Evolutionary conservation across 2,329 filamentous ascomycete genomes (phyloP), one percentile per base, ranked within the genome.

Genomic region (Knufia petricola): DNA sequence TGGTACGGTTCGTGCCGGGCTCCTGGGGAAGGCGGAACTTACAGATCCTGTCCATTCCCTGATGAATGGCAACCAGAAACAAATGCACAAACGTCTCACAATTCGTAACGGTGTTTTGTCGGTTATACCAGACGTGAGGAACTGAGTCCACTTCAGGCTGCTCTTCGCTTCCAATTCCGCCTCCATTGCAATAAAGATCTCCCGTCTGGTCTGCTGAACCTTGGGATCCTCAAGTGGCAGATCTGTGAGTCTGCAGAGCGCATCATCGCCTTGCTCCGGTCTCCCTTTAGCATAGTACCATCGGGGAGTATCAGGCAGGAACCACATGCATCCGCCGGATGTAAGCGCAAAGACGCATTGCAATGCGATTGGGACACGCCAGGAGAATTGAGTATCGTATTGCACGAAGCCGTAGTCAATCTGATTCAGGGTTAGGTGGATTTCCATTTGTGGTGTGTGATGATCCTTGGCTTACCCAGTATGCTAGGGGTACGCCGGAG

Each of bases 341-440:
- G 49, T 48, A 7, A 61, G 50, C 19, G 56, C 52, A 28, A 61
- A 53, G 28, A 60, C 32, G 1, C 60, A 58, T 46, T 64, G 61
- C 41, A 64, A 58, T 1, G 60, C 60, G 15, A 64, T 58, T 4
- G 62, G 62, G 36, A 64, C 55, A 7, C 62, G 53, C 62, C 62
- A 64, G 10, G 61, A 61, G 19, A 58, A 58, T 44, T 61, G 59
- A 26, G 50, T 53, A 21, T 47, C 52, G 8, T 59, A 57, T 42
- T 61, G 61, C 15, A 56, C 58, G 48, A 64, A 61, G 17, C 62
- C 62, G 42, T 63, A 64, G 42, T 63, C 59, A 15, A 59, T 53
- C 51, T n/a, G 42, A 8, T 13, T 13, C 19, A 32, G n/a, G n/a
- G n/a, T 10, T 15, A 42, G 13, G 4, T 4, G 19, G 6, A 4